phyloP scores from a whole-genome alignment of 2,329 filamentous ascomycete species.

The Stachybotrys chartarum region DNA sequence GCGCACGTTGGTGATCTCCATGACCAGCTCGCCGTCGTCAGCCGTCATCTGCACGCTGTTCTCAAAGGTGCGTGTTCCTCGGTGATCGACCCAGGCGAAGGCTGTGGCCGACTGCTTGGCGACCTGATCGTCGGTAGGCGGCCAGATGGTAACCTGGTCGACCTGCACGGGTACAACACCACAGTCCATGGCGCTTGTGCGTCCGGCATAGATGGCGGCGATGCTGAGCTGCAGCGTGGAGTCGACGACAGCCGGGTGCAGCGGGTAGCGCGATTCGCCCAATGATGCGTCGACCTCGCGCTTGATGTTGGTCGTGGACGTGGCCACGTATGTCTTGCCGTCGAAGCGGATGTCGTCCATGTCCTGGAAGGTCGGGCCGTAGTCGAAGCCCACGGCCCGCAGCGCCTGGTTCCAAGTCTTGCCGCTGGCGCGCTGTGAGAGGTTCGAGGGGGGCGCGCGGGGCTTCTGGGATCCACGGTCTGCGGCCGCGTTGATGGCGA shows the following conservation, averaged over 20 bases:
- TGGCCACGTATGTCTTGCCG: constrained; percentile 16
- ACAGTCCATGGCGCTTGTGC: constrained; percentile 17
- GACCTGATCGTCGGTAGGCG: constrained; percentile 6
- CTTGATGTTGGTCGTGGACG: constrained; percentile 14
- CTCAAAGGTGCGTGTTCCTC: constrained; percentile 13
- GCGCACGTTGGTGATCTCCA: constrained; percentile 19
- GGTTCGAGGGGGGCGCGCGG: constrained; percentile 4
- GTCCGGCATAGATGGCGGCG: constrained; percentile 19
- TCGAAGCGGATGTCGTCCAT: constrained; percentile 20
- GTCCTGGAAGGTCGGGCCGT: constrained; percentile 28
- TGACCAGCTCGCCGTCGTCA: constrained; percentile 12
- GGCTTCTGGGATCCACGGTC: background rate
- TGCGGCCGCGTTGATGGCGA: constrained; percentile 11
- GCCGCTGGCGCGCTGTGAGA: constrained; percentile 16
- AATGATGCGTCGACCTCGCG: constrained; percentile 5
- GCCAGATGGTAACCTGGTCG: constrained; percentile 17
- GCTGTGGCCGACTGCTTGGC: constrained; percentile 9
- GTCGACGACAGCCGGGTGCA: constrained; percentile 34
- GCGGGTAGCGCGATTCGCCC: constrained; percentile 27
- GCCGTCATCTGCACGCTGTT: constrained; percentile 13
- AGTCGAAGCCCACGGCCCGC: constrained; percentile 27
- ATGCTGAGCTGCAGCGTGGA: constrained; percentile 24
- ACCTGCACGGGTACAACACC: constrained; percentile 21
- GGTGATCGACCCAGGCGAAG: constrained; percentile 10
- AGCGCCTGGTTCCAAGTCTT: constrained; percentile 21